Base-by-base conservation (phyloP, 805 yeast species). In the Candida ponderosae region DNA sequence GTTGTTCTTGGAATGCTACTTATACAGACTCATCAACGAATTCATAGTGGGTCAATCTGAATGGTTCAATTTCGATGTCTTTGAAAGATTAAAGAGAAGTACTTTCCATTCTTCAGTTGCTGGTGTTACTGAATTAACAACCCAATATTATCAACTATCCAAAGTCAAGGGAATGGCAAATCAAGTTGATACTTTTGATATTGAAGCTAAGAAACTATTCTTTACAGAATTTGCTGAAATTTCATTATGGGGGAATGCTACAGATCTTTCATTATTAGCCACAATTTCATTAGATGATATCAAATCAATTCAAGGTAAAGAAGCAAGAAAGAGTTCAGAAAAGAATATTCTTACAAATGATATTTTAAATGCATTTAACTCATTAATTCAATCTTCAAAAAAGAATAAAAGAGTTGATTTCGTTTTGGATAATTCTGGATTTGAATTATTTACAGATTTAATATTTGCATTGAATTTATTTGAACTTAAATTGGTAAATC, bases 231-330 rank as follows among this genome's bases (percentile, higher is more conserved):
- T 89, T 44, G 62, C 84, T 31, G 95, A 88, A 54, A 75, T 90
- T 38, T 85, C 96, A 0, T 62, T 93, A 37, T 93, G 99, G 99
- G 99, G 99, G 20, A 93, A 93, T 59, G 97, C 97, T 16, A 86
- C 97, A 4, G 99, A 93, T 59, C 70, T 93, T 53, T 87, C 97
- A 0, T 65, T 94, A 37, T 68, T 93, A 44, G 89, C 94, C 4
- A 88, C 85, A 41, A 87, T 90, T n/a, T 77, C 88, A 7, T 57
- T 87, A 21, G 96, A 89, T 33, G 96, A 93, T 46, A 82, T 93
- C 51, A 83, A 86, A 59, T 78, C 90, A 6, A 76, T 87, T 29
- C 99, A 93, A 65, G 96, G 96, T 31, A 84, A 82, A 11, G 87
- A 82, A 44, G 87, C 87, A 16, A 72, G 97, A 47, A 81, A 79